A percentile compares a stretch with the other conserved stretches of the same genome.
phyloP scores from a whole-genome alignment of 1,139 yeast genomes.

The Yamadazyma spencermartinsiae region DNA sequence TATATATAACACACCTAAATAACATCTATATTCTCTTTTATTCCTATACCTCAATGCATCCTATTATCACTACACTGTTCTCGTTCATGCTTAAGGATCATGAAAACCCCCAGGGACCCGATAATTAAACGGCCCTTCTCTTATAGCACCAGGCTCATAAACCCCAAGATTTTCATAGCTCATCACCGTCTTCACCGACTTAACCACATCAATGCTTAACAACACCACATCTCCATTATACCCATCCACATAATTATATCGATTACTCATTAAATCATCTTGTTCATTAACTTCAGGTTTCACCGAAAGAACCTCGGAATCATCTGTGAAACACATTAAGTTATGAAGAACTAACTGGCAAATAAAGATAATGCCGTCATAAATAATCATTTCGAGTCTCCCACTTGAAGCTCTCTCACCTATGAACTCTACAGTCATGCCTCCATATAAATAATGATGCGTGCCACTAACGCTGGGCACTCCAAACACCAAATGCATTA shows the following conservation, averaged over 20 bases:
- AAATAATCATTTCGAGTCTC: constrained; percentile 25
- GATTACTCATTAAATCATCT: constrained; percentile 14
- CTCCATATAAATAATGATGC: constrained; percentile 30
- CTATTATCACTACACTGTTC: too few relatives aligned
- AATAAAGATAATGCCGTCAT: constrained; percentile 28
- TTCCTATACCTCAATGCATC: neutral
- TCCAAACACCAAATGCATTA: constrained; percentile 33
- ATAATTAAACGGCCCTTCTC: neutral
- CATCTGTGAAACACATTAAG: constrained; percentile 34
- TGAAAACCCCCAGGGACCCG: constrained; percentile 8
- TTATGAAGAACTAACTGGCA: constrained; percentile 34
- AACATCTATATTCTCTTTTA: too few relatives aligned
- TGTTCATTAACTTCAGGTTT: constrained; percentile 1
- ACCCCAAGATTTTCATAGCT: constrained; percentile 13
- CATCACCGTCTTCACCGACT: constrained; percentile 23
- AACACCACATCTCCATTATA: constrained; percentile 41
- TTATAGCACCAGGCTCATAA: neutral
- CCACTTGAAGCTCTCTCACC: constrained; percentile 38
- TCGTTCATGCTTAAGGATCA: neutral
- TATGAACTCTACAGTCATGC: constrained; percentile 39
- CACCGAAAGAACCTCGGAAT: constrained; percentile 27
- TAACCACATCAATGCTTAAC: constrained; percentile 28
- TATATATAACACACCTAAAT: too few relatives aligned
- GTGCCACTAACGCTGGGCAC: constrained; percentile 17
- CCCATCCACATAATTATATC: constrained; percentile 34